These are phyloP conservation scores for Pythium periplocum DNA, from an alignment of 352 stramenopile species.

Conservation along the genomic window DNA sequence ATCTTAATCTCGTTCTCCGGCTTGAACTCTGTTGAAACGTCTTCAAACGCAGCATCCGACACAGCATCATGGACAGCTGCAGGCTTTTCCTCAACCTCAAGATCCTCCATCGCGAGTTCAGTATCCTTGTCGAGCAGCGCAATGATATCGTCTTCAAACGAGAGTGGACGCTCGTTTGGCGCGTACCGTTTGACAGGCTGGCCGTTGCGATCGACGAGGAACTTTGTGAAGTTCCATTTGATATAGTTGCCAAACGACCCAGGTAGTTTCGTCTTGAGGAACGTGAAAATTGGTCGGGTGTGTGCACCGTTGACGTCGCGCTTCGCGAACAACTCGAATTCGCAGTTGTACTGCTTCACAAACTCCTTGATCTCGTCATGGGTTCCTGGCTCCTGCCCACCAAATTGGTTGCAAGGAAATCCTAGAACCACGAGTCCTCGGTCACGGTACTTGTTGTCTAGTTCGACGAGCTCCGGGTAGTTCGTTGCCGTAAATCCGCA, in stretches of 20 bases:
- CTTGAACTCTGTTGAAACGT: conserved; percentile 1
- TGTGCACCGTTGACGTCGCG: conserved; percentile 84
- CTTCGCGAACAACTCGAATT: conserved; percentile 63
- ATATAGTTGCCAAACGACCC: conserved; percentile 69
- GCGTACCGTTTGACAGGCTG: conserved; percentile 66
- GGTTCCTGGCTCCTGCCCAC: conserved; percentile 57
- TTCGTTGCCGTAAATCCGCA: conserved; percentile 33
- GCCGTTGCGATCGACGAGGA: conserved; percentile 82
- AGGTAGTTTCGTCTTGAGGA: conserved; percentile 71
- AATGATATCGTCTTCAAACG: conserved; percentile 79
- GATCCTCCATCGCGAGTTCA: not conserved
- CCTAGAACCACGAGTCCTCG: conserved; percentile 60
- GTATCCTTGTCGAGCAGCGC: conserved; percentile 34
- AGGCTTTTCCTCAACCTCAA: not conserved
- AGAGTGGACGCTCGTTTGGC: conserved; percentile 55
- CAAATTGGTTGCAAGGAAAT: conserved; percentile 88
- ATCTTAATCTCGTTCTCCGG: not conserved
- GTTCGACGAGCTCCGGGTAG: conserved; percentile 66
- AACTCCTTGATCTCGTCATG: conserved; percentile 59
- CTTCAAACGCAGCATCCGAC: not conserved
- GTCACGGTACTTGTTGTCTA: conserved; percentile 50
- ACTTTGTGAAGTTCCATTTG: conserved; percentile 91
- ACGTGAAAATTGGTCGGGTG: conserved; percentile 69
- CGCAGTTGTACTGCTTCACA: conserved; percentile 40
- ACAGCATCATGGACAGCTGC: not conserved